Evolutionary conservation across 129 eudicot species (phyloP), one percentile per base, ranked within the genome.

Genomic region (Flaveria trinervia): DNA sequence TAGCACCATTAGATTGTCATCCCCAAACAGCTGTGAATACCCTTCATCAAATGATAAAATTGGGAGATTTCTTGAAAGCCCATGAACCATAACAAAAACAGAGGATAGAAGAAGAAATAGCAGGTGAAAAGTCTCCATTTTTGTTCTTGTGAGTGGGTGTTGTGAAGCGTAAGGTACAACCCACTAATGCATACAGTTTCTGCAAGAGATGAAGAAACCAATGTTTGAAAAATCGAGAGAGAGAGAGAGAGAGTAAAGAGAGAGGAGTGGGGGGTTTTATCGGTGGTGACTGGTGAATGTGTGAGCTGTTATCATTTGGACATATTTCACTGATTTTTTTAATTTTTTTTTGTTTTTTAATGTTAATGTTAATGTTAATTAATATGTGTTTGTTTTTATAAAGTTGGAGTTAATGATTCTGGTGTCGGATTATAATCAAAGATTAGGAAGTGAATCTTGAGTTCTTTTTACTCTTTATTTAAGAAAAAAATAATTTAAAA

Each of bases 1-100:
- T 54, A 88, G 83, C 30, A 93, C 84, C 76, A 87, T 75, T 15
- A 93, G 76, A 87, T 93, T 93, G 69, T 81, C 70, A 75, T 87
- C 88, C 4, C 98, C 98, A 84, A 93, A 93, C 18, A 93, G 87
- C 12, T 89, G 93, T 4, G 97, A 83, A 83, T 93, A 93, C 17
- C 97, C 98, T 89, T 93, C 98, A 74, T 93, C 97, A 84, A 93
- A 93, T 0, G 98, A 84, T 14, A 87, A 62, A 30, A 88, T 84
- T 25, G 93, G 97, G 4, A 90, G 90, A 62, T 88, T 90, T 80
- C 81, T 82, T 57, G 90, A 82, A 78, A 69, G 72, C 80, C 93
- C 97, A 81, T 72, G 41, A 26, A 71, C 82, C 26, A 76, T 52
- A 43, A 81, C 84, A 16, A 82, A 65, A 80, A 84, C 77, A 86